Conservation (phyloP, 2,329 filamentous ascomycete species). For the Hypomyces perniciosus region DNA sequence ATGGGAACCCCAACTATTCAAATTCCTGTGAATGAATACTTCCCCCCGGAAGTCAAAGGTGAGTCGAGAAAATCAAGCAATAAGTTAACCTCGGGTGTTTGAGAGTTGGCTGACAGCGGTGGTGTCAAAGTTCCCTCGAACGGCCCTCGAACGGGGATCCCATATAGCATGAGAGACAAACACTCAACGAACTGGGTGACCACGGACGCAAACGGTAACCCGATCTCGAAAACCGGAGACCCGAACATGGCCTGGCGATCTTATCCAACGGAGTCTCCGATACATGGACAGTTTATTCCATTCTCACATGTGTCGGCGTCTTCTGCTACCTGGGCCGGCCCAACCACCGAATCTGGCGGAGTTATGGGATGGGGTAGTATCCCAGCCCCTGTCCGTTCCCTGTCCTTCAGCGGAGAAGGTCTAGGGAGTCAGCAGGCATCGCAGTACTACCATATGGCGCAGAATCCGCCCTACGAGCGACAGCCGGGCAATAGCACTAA, state of each 20-base stretch:
- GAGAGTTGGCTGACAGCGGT: neutral
- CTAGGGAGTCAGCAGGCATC: constrained; percentile 28
- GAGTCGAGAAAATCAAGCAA: constrained; percentile 21
- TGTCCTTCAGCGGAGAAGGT: constrained; percentile 43
- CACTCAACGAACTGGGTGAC: constrained; percentile 39
- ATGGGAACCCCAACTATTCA: constrained; percentile 36
- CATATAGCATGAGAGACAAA: constrained; percentile 36
- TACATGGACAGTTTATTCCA: constrained; percentile 45
- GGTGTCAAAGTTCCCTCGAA: constrained; percentile 27
- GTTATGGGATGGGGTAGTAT: constrained; percentile 41
- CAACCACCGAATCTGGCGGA: constrained; percentile 35
- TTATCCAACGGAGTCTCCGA: constrained; percentile 44
- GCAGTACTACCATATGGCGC: constrained; percentile 36
- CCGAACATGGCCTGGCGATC: constrained; percentile 42
- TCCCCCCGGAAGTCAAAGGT: constrained; percentile 38
- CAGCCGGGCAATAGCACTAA: constrained; percentile 37
- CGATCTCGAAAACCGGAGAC: constrained; percentile 37
- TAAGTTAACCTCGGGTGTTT: neutral
- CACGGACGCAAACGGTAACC: constrained; percentile 33
- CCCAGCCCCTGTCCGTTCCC: constrained; percentile 38
- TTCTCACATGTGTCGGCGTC: constrained; percentile 39
- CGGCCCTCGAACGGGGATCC: constrained; percentile 23
- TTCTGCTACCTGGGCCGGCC: constrained; percentile 36
- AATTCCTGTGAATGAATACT: constrained; percentile 30
- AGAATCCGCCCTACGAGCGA: constrained; percentile 37